Percentiles rank a stretch among this genome's conserved stretches.
These are phyloP conservation scores for Geranomyces variabilis DNA, from an alignment of 192 early-diverging fungal genomes.

Conservation along the genomic window DNA sequence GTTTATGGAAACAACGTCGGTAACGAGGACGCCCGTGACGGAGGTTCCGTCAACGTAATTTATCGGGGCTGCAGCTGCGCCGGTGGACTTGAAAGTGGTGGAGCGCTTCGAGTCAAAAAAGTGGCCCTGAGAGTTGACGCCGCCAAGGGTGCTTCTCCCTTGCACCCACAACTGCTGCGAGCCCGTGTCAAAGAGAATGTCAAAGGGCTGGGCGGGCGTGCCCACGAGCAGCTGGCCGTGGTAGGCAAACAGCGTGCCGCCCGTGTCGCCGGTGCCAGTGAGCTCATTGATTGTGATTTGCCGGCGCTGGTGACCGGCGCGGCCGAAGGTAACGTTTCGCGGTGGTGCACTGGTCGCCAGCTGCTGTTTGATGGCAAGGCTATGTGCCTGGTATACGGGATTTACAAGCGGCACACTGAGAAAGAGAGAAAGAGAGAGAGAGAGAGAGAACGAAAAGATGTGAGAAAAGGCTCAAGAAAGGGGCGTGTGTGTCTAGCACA, in stretches of 20 bases:
- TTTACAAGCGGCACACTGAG: slow-evolving; percentile 14
- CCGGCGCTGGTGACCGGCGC: neutral
- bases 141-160: slow-evolving; percentile 26
- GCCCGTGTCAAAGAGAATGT: slow-evolving; percentile 52
- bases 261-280: slow-evolving; percentile 13
- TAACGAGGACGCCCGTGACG: slow-evolving; percentile 32
- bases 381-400: neutral
- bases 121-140: slow-evolving; percentile 20
- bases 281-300: slow-evolving; percentile 21
- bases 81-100: slow-evolving; percentile 31
- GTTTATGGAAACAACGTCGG: slow-evolving; percentile 35
- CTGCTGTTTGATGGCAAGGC: neutral
- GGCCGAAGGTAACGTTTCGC: neutral
- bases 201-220: slow-evolving; percentile 41
- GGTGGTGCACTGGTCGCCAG: neutral
- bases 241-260: slow-evolving; percentile 24
- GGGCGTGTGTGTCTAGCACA: too few species aligned
- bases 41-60: slow-evolving; percentile 45
- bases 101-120: slow-evolving; percentile 29
- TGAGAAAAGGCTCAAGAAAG: too few species aligned
- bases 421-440: too few species aligned
- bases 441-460: too few species aligned
- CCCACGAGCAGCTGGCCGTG: slow-evolving; percentile 39
- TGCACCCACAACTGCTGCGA: slow-evolving; percentile 47
- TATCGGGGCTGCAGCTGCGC: slow-evolving; percentile 28